Percentiles rank a stretch among this genome's conserved stretches.
Conservation (phyloP, 257 asterid species). For the Primulina tabacum region DNA sequence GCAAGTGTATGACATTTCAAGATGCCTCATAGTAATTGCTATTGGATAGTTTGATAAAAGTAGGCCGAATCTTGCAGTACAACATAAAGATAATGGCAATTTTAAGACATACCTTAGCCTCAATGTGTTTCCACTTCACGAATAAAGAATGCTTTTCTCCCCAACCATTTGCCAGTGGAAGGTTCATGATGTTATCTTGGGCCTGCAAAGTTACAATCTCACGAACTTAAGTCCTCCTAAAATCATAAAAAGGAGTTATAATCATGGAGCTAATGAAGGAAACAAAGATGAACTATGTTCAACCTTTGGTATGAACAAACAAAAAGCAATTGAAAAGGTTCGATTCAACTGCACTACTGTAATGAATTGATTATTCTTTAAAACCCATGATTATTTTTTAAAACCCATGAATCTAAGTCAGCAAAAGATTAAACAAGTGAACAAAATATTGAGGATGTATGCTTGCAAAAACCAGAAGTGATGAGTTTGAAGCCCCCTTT, state of each 20-base stretch:
- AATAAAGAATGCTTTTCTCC: slow-evolving; percentile 89
- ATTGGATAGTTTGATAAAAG: not conserved
- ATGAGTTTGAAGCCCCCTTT: not conserved
- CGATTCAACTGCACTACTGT: not conserved
- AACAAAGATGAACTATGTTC: not conserved
- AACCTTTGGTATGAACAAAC: not conserved
- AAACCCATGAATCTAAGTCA: not conserved
- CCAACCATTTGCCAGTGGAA: slow-evolving; percentile 88
- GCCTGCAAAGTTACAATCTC: slow-evolving; percentile 45
- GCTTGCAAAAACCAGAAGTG: not conserved
- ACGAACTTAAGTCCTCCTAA: not conserved
- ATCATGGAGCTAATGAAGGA: not conserved
- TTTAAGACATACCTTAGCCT: slow-evolving; percentile 67
- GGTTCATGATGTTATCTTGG: slow-evolving; percentile 91
- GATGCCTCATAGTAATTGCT: not conserved
- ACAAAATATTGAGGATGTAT: not conserved
- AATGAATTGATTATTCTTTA: slow-evolving; percentile 5
- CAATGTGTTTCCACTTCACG: slow-evolving; percentile 88
- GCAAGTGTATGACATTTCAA: not conserved
- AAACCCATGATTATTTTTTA: not conserved
- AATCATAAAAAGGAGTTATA: not conserved
- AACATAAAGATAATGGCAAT: slow-evolving; percentile 1
- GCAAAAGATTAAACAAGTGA: not conserved
- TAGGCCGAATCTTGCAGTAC: not conserved
- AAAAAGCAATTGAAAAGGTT: not conserved